These are phyloP conservation scores for Globisporangium cystogenes DNA, from an alignment of 352 stramenopile genomes.

Conservation along the genomic window DNA sequence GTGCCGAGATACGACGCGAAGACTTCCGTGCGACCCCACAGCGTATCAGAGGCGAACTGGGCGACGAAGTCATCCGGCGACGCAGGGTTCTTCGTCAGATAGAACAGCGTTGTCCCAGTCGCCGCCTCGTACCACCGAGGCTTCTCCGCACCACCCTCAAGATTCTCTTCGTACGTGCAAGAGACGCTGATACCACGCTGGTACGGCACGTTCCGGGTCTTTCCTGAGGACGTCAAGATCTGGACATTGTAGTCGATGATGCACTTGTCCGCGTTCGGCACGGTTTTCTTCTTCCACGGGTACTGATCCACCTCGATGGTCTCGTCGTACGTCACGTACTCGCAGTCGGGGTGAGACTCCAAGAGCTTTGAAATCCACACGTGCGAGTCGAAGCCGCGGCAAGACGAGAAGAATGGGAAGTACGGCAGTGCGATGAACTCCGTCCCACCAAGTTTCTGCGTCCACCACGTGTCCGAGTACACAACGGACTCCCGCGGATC, in stretches of 20 bases:
- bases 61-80: constrained; percentile 54
- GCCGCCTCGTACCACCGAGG: constrained; percentile 86
- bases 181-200: constrained; percentile 80
- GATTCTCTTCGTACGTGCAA: constrained; percentile 89
- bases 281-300: constrained; percentile 80
- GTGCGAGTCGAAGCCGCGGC: constrained; percentile 92
- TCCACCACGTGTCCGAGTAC: constrained; percentile 71
- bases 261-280: constrained; percentile 79
- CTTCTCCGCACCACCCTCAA: constrained; percentile 71
- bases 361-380: constrained; percentile 92
- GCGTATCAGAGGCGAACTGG: constrained; percentile 15
- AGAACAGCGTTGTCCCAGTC: constrained; percentile 81
- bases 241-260: constrained; percentile 45
- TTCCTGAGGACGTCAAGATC: constrained; percentile 13
- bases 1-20: constrained; percentile 50
- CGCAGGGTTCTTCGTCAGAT: constrained; percentile 77
- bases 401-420: constrained; percentile 96
- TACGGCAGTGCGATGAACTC: constrained; percentile 91
- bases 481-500: constrained; percentile 34
- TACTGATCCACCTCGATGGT: constrained; percentile 92
- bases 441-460: constrained; percentile 45
- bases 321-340: constrained; percentile 76
- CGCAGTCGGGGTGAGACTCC: constrained; percentile 93
- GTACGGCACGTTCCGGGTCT: constrained; percentile 11
- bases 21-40: constrained; percentile 54